Base-by-base conservation (phyloP, 140 eudicot genomes). In the Oenanthe javanica region DNA sequence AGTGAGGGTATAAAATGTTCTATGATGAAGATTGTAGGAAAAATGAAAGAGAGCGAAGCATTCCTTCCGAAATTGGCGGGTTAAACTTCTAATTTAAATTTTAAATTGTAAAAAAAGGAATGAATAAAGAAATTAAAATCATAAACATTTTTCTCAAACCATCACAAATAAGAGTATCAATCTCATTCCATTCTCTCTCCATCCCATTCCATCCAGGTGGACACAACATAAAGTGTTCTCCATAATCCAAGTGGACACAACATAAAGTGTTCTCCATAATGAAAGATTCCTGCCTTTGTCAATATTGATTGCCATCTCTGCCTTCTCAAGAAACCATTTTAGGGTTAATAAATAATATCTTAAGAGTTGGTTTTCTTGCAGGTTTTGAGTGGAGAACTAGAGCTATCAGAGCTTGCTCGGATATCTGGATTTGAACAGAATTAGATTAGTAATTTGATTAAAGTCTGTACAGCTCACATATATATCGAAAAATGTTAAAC, bases 361-460 rank as follows among this genome's bases (percentile, higher is more conserved):
- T n/a, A n/a, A 23, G 21, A 36, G 59, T 45, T 21, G 77, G 77
- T 74, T 18, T 71, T 73, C 45, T 78, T 80, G 79, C 89, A 91
- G 98, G 95, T 93, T 50, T 77, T 91, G 52, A 85, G 85, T 23
- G 98, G 98, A 48, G 86, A 86, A 79, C 86, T 86, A 78, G 86
- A 87, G 49, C 85, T 93, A 18, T 86, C 91, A 18, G 91, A 89
- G 51, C 98, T 93, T 78, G 98, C 97, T 45, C 74, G 48, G 66
- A 73, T 87, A 81, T 88, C 98, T 49, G 98, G 95, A 57, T 84
- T 93, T 77, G 72, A 51, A 81, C 85, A 84, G 78, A 84, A 78
- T 73, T 83, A 80, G 63, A 80, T 48, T 45, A 46, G 54, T 25
- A 16, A 79, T 31, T 27, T 8, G 15, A 14, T 27, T 54, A 13